Conservation (phyloP, 2,329 filamentous ascomycete genomes). For the Fusarium goolgardi region DNA sequence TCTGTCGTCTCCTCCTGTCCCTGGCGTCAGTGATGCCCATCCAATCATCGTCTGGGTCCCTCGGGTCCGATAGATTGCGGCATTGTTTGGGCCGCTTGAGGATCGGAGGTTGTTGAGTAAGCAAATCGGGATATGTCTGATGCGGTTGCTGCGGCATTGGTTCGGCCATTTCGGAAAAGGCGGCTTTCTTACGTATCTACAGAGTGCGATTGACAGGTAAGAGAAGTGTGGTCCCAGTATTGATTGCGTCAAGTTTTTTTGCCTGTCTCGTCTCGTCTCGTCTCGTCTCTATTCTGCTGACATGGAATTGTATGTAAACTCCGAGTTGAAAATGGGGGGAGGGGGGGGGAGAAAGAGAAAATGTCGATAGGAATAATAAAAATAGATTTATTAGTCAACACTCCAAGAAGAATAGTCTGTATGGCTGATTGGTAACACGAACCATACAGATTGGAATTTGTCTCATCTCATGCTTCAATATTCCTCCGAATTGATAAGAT, state of each 20-base stretch:
- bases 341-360: too few relatives aligned
- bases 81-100: constrained; percentile 19
- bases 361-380: neutral
- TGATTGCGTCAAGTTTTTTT: neutral
- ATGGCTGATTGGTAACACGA: constrained; percentile 5
- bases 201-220: constrained; percentile 4
- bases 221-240: constrained; percentile 5
- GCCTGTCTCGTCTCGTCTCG: neutral
- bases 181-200: constrained; percentile 30
- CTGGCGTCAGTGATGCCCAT: constrained; percentile 40
- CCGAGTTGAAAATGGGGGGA: neutral
- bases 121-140: constrained; percentile 1
- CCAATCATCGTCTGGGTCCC: constrained; percentile 42
- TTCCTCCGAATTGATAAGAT: constrained; percentile 6
- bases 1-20: constrained; percentile 42
- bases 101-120: constrained; percentile 8
- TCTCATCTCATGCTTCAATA: neutral
- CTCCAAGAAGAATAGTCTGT: neutral
- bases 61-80: constrained; percentile 28
- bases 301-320: neutral
- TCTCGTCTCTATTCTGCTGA: constrained; percentile 5
- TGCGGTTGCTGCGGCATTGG: neutral
- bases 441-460: neutral
- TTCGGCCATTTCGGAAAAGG: constrained; percentile 16
- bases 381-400: neutral